Evolutionary conservation across 1,284 basidiomycete genomes (phyloP), one percentile per base, ranked within the genome.

Genomic region (Ganoderma sinense): DNA sequence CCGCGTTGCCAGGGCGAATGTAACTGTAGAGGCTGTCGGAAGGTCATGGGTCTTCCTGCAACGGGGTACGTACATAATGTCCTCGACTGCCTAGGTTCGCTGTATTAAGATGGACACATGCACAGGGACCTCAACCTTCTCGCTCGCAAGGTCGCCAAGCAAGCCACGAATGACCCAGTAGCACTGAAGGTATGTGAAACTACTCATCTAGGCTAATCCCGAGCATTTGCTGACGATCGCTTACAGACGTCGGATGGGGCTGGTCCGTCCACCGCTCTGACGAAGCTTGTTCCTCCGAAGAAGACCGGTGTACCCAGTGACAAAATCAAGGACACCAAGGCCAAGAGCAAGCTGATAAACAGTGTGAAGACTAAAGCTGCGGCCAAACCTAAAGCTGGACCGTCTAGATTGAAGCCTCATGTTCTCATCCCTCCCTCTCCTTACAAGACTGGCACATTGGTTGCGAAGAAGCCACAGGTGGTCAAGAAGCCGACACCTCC

Each of bases 11-110:
- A 84, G 66, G 88, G 86, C 73, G 80, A 83, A 4, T 94, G 92
- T 79, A 92, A 89, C 76, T 94, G 92, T 71, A 83, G 84, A 48
- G 77, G 75, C 1, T 94, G 92, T 79, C 85, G 88, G 65, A 91
- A 89, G 79, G 80, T 85, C 14, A 85, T 88, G 77, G 89, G 91
- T 18, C 80, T 91, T 45, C 83, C 85, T 61, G 84, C 89, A 1
- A 85, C 84, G 33, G 89, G 89, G 91, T 91, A 73, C 53, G 85
- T 75, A 33, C 6, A 65, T 16, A 7, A 40, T 43, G 10, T 41
- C n/a, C 39, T 55, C 20, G 6, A 13, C 13, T 18, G 2, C 55
- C 2, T 26, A 18, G 4, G 26, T 14, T 18, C 67, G n/a, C 71
- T 62, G 18, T 41, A 31, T 31, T 62, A 39, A 63, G 65, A 40